Base-by-base conservation (phyloP, 305 asterid genomes). In the Fraxinus platypoda region DNA sequence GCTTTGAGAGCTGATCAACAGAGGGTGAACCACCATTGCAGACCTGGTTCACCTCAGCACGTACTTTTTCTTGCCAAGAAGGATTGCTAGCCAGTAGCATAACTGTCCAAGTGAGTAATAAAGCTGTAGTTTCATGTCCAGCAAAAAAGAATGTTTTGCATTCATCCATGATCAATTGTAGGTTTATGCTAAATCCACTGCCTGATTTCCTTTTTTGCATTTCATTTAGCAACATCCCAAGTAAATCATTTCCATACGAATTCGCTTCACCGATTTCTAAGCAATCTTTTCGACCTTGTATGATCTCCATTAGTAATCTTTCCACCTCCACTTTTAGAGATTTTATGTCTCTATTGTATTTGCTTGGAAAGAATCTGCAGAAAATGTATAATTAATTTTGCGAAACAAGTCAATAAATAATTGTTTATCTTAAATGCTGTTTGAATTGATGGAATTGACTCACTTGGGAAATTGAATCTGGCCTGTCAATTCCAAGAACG, bases 131-230 rank as follows among this genome's bases (percentile, higher is more conserved):
- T 0, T 94, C 97, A 77, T 94, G 98, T 12, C 98, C 98, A 19
- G 98, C 95, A 71, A 94, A 93, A 82, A 94, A 94, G 85, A 94
- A 92, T 0, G 98, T 93, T 68, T 94, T 94, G 91, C 94, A 90
- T 76, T 94, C 98, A 52, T 94, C 98, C 97, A 94, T 94, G 5
- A 93, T 94, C 0, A 93, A 57, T 82, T 94, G 96, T 13, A 94
- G 21, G 71, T 90, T 91, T 38, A 93, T 43, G 87, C 92, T 87
- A 81, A 92, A 90, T 6, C 87, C 92, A 17, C 72, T 76, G 43
- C 81, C 81, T 3, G 89, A 75, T 78, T 85, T 87, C 86, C 90
- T 88, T 81, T 86, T 88, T 86, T 90, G 94, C 98, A 93, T 93
- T 82, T 94, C 97, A 4, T 90, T 86, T 4, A 95, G 86, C 54